Evolutionary conservation across 768 basidiomycete genomes (phyloP).

Genomic region (Terana coerulea): DNA sequence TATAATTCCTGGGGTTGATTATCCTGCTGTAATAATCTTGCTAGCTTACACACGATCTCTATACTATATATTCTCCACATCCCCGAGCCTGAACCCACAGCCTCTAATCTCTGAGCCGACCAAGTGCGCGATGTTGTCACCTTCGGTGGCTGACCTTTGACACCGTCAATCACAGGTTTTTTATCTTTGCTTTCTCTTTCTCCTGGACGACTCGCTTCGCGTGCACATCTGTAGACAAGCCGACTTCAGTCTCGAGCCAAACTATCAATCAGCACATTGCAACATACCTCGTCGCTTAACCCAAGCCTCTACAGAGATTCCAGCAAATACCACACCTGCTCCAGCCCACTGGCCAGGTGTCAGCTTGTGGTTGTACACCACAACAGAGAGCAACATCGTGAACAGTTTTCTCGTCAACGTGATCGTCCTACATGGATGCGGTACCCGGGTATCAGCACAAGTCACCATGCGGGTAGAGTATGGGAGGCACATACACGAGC

Average conservation of each 20-base stretch:
- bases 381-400: constrained; percentile 94
- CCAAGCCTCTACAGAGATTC: constrained; percentile 90
- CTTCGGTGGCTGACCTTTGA: no score
- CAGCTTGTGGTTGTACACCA: constrained; percentile 86
- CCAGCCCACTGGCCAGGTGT: constrained; percentile 89
- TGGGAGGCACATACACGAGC: constrained; percentile 59
- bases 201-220: constrained; percentile 77
- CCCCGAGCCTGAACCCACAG: no score
- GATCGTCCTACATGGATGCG: constrained; percentile 58
- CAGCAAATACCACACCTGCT: constrained; percentile 90
- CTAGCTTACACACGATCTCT: background rate
- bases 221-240: constrained; percentile 56
- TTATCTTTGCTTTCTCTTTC: constrained; percentile 81
- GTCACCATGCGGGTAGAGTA: background rate
- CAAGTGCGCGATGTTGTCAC: no score
- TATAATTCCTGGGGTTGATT: background rate
- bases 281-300: constrained; percentile 80
- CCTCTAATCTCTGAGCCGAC: no score
- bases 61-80: background rate
- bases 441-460: constrained; percentile 10
- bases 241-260: background rate
- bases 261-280: no score
- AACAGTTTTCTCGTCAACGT: constrained; percentile 96
- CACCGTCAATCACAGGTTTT: constrained; percentile 60
- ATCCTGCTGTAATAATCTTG: background rate